Evolutionary conservation across 1,284 basidiomycete species (phyloP).

Genomic region (Ustanciosporium gigantosporum): DNA sequence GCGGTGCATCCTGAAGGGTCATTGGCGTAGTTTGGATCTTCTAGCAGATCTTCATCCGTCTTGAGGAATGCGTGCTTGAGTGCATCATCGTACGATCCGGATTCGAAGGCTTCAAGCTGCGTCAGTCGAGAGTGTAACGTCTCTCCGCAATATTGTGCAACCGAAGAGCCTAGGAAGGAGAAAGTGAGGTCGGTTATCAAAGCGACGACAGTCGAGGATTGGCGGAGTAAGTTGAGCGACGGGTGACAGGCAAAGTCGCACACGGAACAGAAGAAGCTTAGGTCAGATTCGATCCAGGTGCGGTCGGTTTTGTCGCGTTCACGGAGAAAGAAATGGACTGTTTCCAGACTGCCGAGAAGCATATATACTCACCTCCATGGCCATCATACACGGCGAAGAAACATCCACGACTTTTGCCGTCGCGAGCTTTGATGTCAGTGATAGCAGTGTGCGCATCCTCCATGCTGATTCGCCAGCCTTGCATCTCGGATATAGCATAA

Average conservation of each 20-base stretch:
- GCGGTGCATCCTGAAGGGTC: slow-evolving; percentile 98
- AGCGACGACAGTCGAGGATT: not conserved
- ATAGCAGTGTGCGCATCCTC: slow-evolving; percentile 93
- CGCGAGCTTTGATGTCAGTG: slow-evolving; percentile 62
- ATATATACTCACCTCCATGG: slow-evolving; percentile 78
- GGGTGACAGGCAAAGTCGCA: no score
- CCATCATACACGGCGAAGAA: slow-evolving; percentile 99
- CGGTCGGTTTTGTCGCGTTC: no score
- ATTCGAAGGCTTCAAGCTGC: slow-evolving; percentile 73
- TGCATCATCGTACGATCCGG: slow-evolving; percentile 74
- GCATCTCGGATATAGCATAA: slow-evolving; percentile 93
- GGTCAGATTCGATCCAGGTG: no score
- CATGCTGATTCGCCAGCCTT: slow-evolving; percentile 99
- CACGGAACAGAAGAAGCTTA: no score
- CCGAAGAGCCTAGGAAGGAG: slow-evolving; percentile 73
- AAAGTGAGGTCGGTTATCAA: not conserved
- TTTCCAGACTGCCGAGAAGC: no score
- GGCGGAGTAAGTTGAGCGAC: no score
- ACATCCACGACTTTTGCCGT: slow-evolving; percentile 59
- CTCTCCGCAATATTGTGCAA: slow-evolving; percentile 87
- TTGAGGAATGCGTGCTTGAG: slow-evolving; percentile 88
- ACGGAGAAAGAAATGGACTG: no score
- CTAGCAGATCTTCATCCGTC: slow-evolving; percentile 90
- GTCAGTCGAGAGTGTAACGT: slow-evolving; percentile 82
- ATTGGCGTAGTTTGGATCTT: slow-evolving; percentile 83